phyloP scores from a whole-genome alignment of 805 yeast species.

The Saccharomycopsis amapae region DNA sequence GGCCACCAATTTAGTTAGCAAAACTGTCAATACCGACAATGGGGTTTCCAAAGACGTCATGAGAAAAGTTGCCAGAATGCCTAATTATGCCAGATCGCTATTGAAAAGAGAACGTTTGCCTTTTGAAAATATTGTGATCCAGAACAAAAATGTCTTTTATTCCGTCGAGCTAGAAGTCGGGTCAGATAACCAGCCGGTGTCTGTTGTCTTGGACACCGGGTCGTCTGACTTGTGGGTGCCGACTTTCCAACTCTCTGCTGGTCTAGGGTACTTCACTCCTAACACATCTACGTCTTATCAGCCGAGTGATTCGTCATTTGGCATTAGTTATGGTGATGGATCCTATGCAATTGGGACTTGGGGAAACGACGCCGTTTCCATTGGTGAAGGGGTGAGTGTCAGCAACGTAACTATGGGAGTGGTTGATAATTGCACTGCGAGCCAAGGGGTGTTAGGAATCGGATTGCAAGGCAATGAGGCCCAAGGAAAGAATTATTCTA shows the following conservation, averaged over 20 bases:
- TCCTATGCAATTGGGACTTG: slow-evolving; percentile 19
- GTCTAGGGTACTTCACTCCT: slow-evolving; percentile 7
- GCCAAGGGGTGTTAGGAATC: slow-evolving; percentile 16
- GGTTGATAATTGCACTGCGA: too few relatives aligned
- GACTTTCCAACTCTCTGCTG: too few relatives aligned
- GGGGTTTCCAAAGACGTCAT: too few relatives aligned
- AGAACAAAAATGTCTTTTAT: slow-evolving; percentile 12
- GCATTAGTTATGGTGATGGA: slow-evolving; percentile 15
- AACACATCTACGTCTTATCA: not conserved
- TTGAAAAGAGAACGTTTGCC: not conserved
- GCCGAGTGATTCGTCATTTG: not conserved
- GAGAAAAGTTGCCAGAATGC: too few relatives aligned
- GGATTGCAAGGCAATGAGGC: slow-evolving; percentile 17
- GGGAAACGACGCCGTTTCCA: slow-evolving; percentile 12
- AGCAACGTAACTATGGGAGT: slow-evolving; percentile 8
- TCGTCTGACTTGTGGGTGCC: slow-evolving; percentile 30
- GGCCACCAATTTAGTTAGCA: too few relatives aligned
- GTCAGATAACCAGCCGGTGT: slow-evolving; percentile 10
- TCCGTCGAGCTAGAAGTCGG: slow-evolving; percentile 12
- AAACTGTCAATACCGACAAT: too few relatives aligned
- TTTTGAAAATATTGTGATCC: slow-evolving; percentile 5
- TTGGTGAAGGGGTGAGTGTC: slow-evolving; percentile 10
- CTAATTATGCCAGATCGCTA: too few relatives aligned
- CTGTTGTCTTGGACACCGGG: slow-evolving; percentile 29
- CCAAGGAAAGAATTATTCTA: slow-evolving; percentile 21